These are phyloP conservation scores for Coniochaeta sp. DNA, from an alignment of 2,329 filamentous ascomycete genomes.

Conservation along the genomic window DNA sequence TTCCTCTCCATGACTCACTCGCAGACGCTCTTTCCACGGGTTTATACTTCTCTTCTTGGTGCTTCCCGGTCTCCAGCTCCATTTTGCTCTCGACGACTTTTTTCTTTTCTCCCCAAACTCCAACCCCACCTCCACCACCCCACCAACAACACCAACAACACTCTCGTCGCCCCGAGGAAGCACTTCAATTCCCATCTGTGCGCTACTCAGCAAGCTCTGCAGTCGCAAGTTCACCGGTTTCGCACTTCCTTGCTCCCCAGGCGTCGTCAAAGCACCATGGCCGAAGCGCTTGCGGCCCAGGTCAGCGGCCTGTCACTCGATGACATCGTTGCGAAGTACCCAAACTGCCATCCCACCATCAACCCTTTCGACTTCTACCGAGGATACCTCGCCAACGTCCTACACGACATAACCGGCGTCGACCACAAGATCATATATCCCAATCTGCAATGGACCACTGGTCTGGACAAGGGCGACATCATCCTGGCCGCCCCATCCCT, in stretches of 20 bases:
- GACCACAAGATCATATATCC: constrained; percentile 66
- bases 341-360: constrained; percentile 55
- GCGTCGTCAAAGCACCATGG: constrained; percentile 10
- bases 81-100: constrained; percentile 4
- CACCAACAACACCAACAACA: constrained; percentile 5
- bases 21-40: not conserved
- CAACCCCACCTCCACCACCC: constrained; percentile 2
- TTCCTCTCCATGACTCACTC: not conserved
- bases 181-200: not conserved
- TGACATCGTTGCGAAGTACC: constrained; percentile 33
- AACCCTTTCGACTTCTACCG: constrained; percentile 79
- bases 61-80: not conserved
- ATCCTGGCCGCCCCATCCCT: constrained; percentile 74
- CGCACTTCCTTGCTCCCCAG: not conserved
- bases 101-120: not conserved
- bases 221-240: not conserved
- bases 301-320: constrained; percentile 27
- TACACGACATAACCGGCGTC: constrained; percentile 63
- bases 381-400: constrained; percentile 63
- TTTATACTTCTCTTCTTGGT: not conserved
- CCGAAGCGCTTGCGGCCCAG: constrained; percentile 23
- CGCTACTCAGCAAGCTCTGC: not conserved
- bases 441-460: constrained; percentile 69
- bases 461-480: constrained; percentile 77
- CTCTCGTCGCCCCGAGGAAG: constrained; percentile 7